These are phyloP conservation scores for Omphalotus olearius DNA, from an alignment of 1,284 basidiomycete species.

Conservation along the genomic window DNA sequence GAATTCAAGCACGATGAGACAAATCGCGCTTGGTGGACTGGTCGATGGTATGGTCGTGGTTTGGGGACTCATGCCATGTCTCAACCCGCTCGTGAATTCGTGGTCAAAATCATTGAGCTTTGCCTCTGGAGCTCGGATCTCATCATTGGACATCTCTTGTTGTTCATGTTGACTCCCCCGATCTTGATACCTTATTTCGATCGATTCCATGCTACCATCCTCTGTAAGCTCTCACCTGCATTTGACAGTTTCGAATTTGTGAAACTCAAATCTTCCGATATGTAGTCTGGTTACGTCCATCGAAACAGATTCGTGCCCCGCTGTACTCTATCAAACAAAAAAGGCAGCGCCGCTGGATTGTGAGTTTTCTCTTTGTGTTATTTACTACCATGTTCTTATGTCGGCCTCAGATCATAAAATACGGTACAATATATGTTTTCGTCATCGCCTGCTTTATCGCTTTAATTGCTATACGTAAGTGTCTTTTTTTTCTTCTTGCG, in stretches of 20 bases:
- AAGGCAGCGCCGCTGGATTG: constrained; percentile 83
- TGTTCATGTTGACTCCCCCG: constrained; percentile 74
- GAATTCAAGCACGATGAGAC: constrained; percentile 98
- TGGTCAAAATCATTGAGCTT: constrained; percentile 84
- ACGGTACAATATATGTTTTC: constrained; percentile 74
- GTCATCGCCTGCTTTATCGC: constrained; percentile 75
- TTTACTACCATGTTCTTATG: background rate
- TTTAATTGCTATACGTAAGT: constrained; percentile 75
- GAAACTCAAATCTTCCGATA: constrained; percentile 20
- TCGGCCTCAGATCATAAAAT: constrained; percentile 56
- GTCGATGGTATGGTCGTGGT: constrained; percentile 92
- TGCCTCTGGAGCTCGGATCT: constrained; percentile 80
- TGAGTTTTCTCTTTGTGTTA: constrained; percentile 32
- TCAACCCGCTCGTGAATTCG: constrained; percentile 84
- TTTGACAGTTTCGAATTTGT: constrained; percentile 15
- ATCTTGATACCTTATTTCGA: constrained; percentile 74
- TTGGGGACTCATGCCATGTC: constrained; percentile 86
- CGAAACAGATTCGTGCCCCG: constrained; percentile 90
- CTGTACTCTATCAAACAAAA: constrained; percentile 89
- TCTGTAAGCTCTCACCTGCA: constrained; percentile 48
- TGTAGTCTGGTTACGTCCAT: constrained; percentile 79
- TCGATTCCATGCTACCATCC: constrained; percentile 68
- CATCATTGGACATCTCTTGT: constrained; percentile 59
- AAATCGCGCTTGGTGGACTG: constrained; percentile 97
- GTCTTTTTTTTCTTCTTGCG: background rate